Evolutionary conservation across 1,284 basidiomycete genomes (phyloP), one percentile per base, ranked within the genome.

Genomic region (Omphalotus olearius): DNA sequence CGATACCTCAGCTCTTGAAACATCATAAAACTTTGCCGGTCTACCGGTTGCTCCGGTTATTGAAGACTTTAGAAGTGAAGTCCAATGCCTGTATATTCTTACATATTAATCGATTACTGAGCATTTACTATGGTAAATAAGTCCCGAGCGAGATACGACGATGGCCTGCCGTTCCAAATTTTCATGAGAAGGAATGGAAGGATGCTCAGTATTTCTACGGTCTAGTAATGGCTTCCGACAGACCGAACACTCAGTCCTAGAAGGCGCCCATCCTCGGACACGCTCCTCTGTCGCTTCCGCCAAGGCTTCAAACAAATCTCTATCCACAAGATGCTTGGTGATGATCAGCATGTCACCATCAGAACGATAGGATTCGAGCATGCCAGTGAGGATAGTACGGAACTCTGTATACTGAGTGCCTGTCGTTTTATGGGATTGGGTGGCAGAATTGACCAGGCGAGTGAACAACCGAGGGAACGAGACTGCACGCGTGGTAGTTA

Each of bases 401-500:
- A 98, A 96, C 67, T 98, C 94, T 30, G 88, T 85, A 66, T 98
- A 98, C 4, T 87, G 83, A n/a, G 80, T 80, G 42, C 78, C 79
- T 40, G 74, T 73, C 6, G 75, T 70, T 14, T 76, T 67, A 26
- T 69, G 64, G 35, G 68, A 67, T 37, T 67, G 67, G 7, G 74
- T 66, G n/a, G 79, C 75, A 1, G 85, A 80, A 57, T 90, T 85
- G 35, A 95, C 89, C 4, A 98, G 79, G 4, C 93, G 85, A 60
- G 90, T 92, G 78, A 99, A 96, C 1, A 99, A 73, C 13, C 82
- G 79, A 14, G 97, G 93, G 66, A 98, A 95, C 0, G 95, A 95
- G 6, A 97, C 79, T 0, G 83, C 79, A n/a, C 82, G 82, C 0
- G 88, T 85, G 0, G 91, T 87, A 35, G 87, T 90, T 36, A 88